phyloP scores from a whole-genome alignment of 164 flowering plant species.

The Kingdonia uniflora region DNA sequence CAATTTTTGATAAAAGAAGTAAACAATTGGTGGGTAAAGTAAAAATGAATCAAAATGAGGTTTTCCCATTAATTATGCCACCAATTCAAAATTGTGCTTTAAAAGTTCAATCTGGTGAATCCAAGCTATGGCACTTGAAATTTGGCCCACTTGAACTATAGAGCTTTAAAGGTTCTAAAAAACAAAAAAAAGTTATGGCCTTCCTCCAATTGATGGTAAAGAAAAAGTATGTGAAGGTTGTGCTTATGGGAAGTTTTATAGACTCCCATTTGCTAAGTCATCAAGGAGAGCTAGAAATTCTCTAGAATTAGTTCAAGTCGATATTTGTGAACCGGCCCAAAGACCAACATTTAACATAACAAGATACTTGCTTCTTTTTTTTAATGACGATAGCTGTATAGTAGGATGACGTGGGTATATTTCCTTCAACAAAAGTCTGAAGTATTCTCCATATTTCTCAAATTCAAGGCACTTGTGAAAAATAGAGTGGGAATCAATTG shows the following conservation, averaged over 20 bases:
- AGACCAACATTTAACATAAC: not conserved
- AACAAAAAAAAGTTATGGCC: not conserved
- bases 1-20: conserved; percentile 3
- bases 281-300: conserved; percentile 9
- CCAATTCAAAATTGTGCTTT: not conserved
- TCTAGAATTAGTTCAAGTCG: conserved; percentile 8
- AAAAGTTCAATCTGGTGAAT: not conserved
- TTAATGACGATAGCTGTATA: conserved; percentile 11
- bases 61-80: conserved; percentile 2
- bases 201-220: not conserved
- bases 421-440: conserved; percentile 6
- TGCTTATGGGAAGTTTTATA: conserved; percentile 7
- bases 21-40: not conserved
- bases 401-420: conserved; percentile 12
- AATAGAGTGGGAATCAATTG: conserved; percentile 7
- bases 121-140: conserved; percentile 8
- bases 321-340: conserved; percentile 8
- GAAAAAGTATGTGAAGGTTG: conserved; percentile 6
- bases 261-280: conserved; percentile 5
- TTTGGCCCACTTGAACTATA: conserved; percentile 7
- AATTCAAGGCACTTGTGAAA: conserved; percentile 12
- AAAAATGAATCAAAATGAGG: conserved; percentile 5
- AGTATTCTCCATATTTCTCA: not conserved
- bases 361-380: conserved; percentile 8
- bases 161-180: not conserved